phyloP scores from a whole-genome alignment of 345 rosid genomes.

The Sonneratia alba region DNA sequence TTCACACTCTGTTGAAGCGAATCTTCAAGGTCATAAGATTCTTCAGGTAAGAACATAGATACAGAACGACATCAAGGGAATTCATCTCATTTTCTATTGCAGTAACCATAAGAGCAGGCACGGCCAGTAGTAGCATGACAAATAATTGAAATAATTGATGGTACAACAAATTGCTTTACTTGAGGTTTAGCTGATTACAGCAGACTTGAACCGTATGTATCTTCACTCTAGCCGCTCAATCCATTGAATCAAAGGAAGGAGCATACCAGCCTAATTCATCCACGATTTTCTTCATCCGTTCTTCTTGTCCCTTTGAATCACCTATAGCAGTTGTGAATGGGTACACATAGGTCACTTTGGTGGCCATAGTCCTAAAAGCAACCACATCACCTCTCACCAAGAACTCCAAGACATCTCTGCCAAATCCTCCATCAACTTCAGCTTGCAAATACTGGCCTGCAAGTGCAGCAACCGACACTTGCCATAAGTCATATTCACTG shows the following conservation, averaged over 20 bases:
- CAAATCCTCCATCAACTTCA: constrained; percentile 69
- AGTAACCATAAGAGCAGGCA: not conserved
- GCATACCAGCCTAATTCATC: constrained; percentile 77
- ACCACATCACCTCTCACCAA: constrained; percentile 71
- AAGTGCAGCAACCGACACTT: not conserved
- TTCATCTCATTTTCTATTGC: too few relatives aligned
- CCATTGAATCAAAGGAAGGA: constrained; percentile 75
- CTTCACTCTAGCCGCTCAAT: constrained; percentile 21
- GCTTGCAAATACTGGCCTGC: constrained; percentile 68
- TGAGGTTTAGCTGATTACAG: not conserved
- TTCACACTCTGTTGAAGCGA: too few relatives aligned
- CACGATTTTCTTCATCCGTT: constrained; percentile 53
- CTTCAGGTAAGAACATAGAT: not conserved
- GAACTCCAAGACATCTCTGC: constrained; percentile 68
- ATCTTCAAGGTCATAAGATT: too few relatives aligned
- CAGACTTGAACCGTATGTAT: not conserved
- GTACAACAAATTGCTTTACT: not conserved
- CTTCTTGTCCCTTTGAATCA: constrained; percentile 77
- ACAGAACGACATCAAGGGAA: too few relatives aligned
- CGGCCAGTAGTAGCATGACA: not conserved
- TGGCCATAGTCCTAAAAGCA: constrained; percentile 65
- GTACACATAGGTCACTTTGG: constrained; percentile 72
- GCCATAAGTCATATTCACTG: not conserved
- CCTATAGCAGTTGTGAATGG: constrained; percentile 91
- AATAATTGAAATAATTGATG: not conserved